Evolutionary conservation across 805 yeast genomes (phyloP), one percentile per base, ranked within the genome.

Genomic region (Candida gorgasii): DNA sequence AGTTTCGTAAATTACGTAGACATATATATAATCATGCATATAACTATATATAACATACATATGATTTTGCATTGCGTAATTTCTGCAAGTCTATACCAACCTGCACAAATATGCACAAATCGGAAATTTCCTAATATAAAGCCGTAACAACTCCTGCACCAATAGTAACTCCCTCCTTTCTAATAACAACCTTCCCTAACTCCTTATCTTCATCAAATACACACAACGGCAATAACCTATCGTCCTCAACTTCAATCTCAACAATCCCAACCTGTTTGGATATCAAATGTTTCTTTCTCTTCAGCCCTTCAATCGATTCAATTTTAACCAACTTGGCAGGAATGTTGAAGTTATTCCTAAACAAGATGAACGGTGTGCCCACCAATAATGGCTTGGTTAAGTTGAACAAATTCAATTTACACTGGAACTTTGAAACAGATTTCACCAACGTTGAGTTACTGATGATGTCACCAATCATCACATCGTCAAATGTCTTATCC

Each of bases 321-420:
- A 81, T 72, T 46, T 75, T 75, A 32, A 71, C 55, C 15, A 89
- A 65, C 48, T 82, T 76, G 4, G 89, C 89, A 1, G 93, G 87
- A 31, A 79, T 78, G 32, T 83, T 80, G 18, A 80, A 73, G 44
- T 87, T 82, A 48, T 90, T 89, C 46, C 90, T 75, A 63, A 89
- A 89, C 40, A 88, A 60, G 30, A 88, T 77, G 49, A 89, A 74
- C 30, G 90, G 84, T 0, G 95, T 75, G 6, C 97, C 97, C 11
- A 84, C 81, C 30, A 89, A 65, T 35, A 89, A 62, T 0, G 97
- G 97, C 49, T 86, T 73, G 26, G 72, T 73, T 53, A 81, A 58
- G 45, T 70, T 62, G 51, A 70, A 71, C 37, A 70, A 56, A 42
- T 51, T 61, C 33, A 70, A 40, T 4, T 53, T 40, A 15, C 62